Evolutionary conservation across 2,329 filamentous ascomycete genomes (phyloP), one percentile per base, ranked within the genome.

Genomic region (Colletotrichum sidae): DNA sequence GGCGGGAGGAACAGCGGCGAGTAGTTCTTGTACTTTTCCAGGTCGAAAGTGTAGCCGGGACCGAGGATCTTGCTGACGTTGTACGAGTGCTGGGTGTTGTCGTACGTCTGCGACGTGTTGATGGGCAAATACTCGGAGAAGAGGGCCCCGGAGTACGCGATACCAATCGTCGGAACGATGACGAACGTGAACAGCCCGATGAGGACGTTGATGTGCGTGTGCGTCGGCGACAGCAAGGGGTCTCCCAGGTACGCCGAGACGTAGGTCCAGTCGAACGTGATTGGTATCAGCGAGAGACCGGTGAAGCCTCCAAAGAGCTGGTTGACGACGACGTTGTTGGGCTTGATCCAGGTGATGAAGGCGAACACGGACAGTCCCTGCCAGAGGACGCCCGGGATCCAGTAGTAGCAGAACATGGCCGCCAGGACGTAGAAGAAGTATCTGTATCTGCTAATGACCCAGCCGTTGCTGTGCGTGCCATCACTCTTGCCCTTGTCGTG

Each of bases 291-390:
- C 2, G 86, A 87, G 15, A 89, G 78, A 1, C 87, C 87, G 13
- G 84, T 85, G 68, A 80, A 81, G 2, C 84, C 84, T 10, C 87
- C 87, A 66, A 89, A 88, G 6, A 90, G 71, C 74, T 89, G 87
- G 73, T 89, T 89, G 66, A 89, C 74, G 11, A 86, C 73, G 4
- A 86, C 79, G 61, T 83, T 88, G 55, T 88, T 79, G 5, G 88
- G 88, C 13, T 83, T 84, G 63, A 89, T 85, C 80, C 80, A 90
- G 45, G 86, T 88, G 37, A 86, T 76, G 75, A 86, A 89, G 34
- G 86, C 86, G 60, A 84, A 81, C 7, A 82, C 80, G 9, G 80
- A 82, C 6, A 87, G 74, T 2, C 78, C 81, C 53, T 80, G 83
- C 70, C 79, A 84, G 2, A 86, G 72, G 33, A 84, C 76, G 10